Evolutionary conservation across 2,329 filamentous ascomycete species (phyloP).

Genomic region (Monosporascus sp.): DNA sequence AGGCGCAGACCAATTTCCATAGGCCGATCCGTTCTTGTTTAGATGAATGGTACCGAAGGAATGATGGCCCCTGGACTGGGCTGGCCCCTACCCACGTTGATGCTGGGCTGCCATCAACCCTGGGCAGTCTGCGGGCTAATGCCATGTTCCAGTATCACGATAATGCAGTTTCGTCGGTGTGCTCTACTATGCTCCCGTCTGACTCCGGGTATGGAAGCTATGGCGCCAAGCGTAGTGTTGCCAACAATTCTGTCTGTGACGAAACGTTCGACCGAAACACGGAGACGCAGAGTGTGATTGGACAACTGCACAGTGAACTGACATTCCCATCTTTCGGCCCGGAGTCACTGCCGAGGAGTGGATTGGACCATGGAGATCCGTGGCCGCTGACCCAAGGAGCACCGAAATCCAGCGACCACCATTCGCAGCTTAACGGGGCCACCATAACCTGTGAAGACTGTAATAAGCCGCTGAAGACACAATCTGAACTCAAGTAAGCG

Average conservation of each 20-base stretch:
- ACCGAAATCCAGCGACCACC: conserved; percentile 2
- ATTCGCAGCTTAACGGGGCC: conserved; percentile 8
- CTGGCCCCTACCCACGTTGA: conserved; percentile 27
- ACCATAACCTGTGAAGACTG: conserved; percentile 35
- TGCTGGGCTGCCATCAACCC: conserved; percentile 20
- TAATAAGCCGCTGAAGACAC: conserved; percentile 38
- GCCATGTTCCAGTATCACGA: conserved; percentile 26
- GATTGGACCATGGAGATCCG: conserved; percentile 3
- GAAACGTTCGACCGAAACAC: conserved; percentile 32
- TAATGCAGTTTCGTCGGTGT: conserved; percentile 31
- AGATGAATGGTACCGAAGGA: conserved; percentile 30
- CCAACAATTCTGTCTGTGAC: conserved; percentile 37
- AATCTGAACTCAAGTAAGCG: conserved; percentile 51
- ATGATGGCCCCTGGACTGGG: conserved; percentile 38
- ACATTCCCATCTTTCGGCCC: conserved; percentile 11
- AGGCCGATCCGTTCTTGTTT: conserved; percentile 14
- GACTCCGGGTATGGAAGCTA: conserved; percentile 45
- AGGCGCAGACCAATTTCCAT: conserved; percentile 3
- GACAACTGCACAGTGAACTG: conserved; percentile 24
- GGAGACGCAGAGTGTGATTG: conserved; percentile 34
- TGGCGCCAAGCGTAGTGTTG: conserved; percentile 34
- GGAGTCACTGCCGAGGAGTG: conserved; percentile 10
- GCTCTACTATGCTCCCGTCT: conserved; percentile 30
- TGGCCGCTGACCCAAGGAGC: conserved; percentile 11
- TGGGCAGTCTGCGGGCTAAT: conserved; percentile 16